These are phyloP conservation scores for Sclerotinia spermophila DNA, from an alignment of 2,329 filamentous ascomycete genomes.

Conservation along the genomic window DNA sequence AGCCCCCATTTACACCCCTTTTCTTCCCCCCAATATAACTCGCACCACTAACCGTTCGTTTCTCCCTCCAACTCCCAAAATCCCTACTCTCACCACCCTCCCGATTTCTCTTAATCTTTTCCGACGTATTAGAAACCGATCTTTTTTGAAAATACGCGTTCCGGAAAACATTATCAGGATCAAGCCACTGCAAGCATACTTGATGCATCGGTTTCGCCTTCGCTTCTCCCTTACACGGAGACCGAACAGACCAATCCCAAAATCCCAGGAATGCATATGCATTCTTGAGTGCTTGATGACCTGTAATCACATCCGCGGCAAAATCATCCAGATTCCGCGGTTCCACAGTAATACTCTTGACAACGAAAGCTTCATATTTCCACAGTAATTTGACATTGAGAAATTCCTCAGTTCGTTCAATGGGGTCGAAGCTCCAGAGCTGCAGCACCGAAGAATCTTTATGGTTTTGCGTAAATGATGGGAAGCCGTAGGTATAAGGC, in stretches of 20 bases:
- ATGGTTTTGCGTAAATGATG: not conserved
- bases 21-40: not conserved
- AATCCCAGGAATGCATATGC: not conserved
- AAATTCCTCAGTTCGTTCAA: not conserved
- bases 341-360: not conserved
- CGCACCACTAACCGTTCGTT: not conserved
- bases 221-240: not conserved
- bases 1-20: not conserved
- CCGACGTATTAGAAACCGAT: not conserved
- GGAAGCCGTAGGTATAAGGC: not conserved
- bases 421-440: not conserved
- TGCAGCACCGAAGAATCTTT: not conserved
- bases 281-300: not conserved
- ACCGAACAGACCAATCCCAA: slow-evolving; percentile 1
- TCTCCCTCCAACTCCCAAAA: not conserved
- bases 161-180: not conserved
- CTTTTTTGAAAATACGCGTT: not conserved
- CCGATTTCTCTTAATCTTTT: not conserved
- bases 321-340: not conserved
- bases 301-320: not conserved
- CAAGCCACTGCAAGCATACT: not conserved
- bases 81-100: not conserved
- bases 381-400: not conserved
- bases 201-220: not conserved
- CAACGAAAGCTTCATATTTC: not conserved